Base-by-base conservation (phyloP, 2,329 filamentous ascomycete genomes). In the Ophiocordyceps camponoti-rufipedis region DNA sequence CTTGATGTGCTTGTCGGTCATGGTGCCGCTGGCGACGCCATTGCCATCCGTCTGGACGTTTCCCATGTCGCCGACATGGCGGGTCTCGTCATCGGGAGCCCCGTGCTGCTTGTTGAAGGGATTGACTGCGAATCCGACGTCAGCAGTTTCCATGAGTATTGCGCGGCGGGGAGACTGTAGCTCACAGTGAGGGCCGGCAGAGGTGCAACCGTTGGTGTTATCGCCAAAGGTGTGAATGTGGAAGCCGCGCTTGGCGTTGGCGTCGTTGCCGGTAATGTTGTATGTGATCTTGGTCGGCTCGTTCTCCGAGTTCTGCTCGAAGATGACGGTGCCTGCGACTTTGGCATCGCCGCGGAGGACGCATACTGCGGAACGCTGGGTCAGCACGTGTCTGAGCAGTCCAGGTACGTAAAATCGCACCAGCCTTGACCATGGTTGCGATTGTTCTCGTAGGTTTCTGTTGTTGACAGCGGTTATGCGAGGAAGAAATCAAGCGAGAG, bases 161-260 rank as follows among this genome's bases (percentile, higher is more conserved):
- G 6, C 14, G n/a, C 29, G 12, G 18, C n/a, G 19, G 16, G 23
- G 9, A 8, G 23, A 5, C 28, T 9, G n/a, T 2, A 28, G 70
- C 85, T 64, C 72, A 94, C 87, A 98, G 75, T 98, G 91, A 68
- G 91, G 89, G 46, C 91, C 91, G 55, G 91, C 91, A 55, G 85
- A 94, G 54, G 89, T 96, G 84, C 91, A 98, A 67, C 91, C 91
- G 71, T 98, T 98, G 75, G 91, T 96, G 78, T 96, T 96, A 78
- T 96, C 91, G 65, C 91, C 91, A 62, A 94, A 98, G 67, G 91
- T 85, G 75, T 98, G 91, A 62, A 98, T 81, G 76, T 98, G 91
- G 77, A 96, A 87, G 68, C 86, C 91, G 69, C 91, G 89, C 80
- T 94, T 78, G 62, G 91, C 88, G 66, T 94, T 94, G 69, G 89